Evolutionary conservation across 148 eudicot genomes (phyloP), one percentile per base, ranked within the genome.

Genomic region (Rheum nobile): DNA sequence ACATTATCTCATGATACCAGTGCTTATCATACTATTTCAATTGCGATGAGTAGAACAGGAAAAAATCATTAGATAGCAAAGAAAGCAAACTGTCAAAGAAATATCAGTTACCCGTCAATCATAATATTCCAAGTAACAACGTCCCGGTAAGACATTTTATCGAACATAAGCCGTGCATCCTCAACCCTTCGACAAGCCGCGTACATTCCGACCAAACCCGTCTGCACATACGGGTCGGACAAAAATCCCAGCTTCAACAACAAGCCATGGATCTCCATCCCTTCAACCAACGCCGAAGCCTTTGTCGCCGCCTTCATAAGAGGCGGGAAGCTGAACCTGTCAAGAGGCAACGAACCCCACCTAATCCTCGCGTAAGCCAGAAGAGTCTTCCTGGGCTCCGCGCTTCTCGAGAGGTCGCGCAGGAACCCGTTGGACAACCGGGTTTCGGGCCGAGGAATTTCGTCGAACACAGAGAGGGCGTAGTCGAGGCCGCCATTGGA

Each of bases 241-340:
- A 29, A 83, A 67, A 73, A 85, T 13, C 83, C 87, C 74, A 85
- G 68, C 29, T 88, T 88, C 21, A 48, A 57, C 12, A 67, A 81
- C 77, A 88, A 72, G 73, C 88, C 87, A 80, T 88, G 91, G 72
- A 88, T 63, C 77, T 80, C 80, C 78, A 54, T 82, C 65, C 91
- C 88, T 78, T 83, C 88, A 10, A 13, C 29, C 19, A 83, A 43
- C 2, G 77, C 81, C 55, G 10, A 9, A 57, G 61, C 67, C 55
- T 73, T 79, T 1, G 84, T 32, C n/a, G 79, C 75, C 6, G 84
- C 87, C 72, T 88, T 88, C 54, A 88, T 52, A 37, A 88, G 22
- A 0, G 84, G 73, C 2, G 91, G 91, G 19, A 85, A 82, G 72
- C 76, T 72, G 47, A 85, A 88, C 72, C 83, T 77, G 76, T 84